Base-by-base conservation (phyloP, 2,329 filamentous ascomycete genomes). In the Fusarium solani-melongenae region DNA sequence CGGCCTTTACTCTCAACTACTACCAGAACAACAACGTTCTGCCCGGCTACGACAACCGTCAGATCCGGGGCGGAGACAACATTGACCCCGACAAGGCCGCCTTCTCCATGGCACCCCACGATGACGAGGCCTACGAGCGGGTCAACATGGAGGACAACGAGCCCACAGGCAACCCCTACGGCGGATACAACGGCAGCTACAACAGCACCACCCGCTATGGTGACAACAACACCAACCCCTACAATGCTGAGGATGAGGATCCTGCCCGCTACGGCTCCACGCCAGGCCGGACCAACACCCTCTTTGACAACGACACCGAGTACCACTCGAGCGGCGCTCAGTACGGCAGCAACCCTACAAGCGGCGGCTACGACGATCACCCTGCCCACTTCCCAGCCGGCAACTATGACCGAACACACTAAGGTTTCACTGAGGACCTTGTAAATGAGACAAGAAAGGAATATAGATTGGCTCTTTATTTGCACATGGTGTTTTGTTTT, bases 81-180 rank as follows among this genome's bases (percentile, higher is more conserved):
- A 92, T 92, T 74, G 91, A 92, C 79, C 91, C 91, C 1, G 90
- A 92, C 81, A 92, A 92, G 84, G 90, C 90, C 31, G 90, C 90
- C 68, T 92, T 92, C 82, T 91, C 89, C 65, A 91, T 90, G 81
- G 89, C 89, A 15, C 89, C 89, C n/a, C 88, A 91, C 77, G 90
- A 90, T 75, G 90, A 92, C 72, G 90, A 92, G 77, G 87, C 88
- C 49, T 92, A 92, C 77, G 88, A 90, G 59, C 89, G 88, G 15
- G 86, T 92, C 70, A 86, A 90, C 80, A 84, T 86, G 82, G 85
- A 89, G 66, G 87, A 90, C 75, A 85, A 89, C 70, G 84, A 88
- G 62, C 73, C 71, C 11, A 62, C 71, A 4, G 71, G 74, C 29
- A 74, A 72, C 36, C 49, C 71, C 20, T 76, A 76, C 33, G 70